Evolutionary conservation across 345 rosid species (phyloP).

Genomic region (Sapria himalayana): DNA sequence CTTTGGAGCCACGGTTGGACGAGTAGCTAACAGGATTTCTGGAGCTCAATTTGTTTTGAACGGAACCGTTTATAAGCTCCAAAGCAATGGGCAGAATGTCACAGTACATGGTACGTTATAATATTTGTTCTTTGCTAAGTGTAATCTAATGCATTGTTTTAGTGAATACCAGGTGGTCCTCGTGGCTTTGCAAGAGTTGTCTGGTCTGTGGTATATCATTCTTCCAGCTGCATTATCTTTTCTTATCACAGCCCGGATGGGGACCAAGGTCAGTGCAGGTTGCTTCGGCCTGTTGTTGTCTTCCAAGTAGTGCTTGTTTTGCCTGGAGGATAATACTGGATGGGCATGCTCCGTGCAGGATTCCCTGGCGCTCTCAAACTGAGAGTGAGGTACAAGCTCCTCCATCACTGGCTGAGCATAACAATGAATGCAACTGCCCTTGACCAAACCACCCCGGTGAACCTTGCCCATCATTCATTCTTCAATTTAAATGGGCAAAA

Average conservation of each 20-base stretch:
- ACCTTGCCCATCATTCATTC: constrained; percentile 63
- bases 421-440: constrained; percentile 55
- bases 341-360: constrained; percentile 19
- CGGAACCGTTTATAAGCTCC: constrained; percentile 38
- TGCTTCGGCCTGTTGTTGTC: neutral
- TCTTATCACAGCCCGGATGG: constrained; percentile 51
- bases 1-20: constrained; percentile 65
- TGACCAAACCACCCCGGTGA: constrained; percentile 60
- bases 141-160: neutral
- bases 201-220: constrained; percentile 37
- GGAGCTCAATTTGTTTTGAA: constrained; percentile 48
- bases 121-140: neutral
- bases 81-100: constrained; percentile 61
- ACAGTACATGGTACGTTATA: constrained; percentile 48
- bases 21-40: constrained; percentile 65
- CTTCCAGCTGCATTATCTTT: constrained; percentile 36
- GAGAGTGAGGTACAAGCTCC: constrained; percentile 24
- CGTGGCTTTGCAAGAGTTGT: constrained; percentile 57
- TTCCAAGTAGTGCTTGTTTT: neutral
- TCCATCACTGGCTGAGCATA: constrained; percentile 20
- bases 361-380: constrained; percentile 54
- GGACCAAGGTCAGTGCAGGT: constrained; percentile 41
- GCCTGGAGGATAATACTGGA: neutral
- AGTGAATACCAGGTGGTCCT: constrained; percentile 31
- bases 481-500: constrained; percentile 84